Percentiles rank a stretch among this genome's conserved stretches.
Evolutionary conservation across 2,329 filamentous ascomycete genomes (phyloP).

Genomic region (Xylariales sp.): DNA sequence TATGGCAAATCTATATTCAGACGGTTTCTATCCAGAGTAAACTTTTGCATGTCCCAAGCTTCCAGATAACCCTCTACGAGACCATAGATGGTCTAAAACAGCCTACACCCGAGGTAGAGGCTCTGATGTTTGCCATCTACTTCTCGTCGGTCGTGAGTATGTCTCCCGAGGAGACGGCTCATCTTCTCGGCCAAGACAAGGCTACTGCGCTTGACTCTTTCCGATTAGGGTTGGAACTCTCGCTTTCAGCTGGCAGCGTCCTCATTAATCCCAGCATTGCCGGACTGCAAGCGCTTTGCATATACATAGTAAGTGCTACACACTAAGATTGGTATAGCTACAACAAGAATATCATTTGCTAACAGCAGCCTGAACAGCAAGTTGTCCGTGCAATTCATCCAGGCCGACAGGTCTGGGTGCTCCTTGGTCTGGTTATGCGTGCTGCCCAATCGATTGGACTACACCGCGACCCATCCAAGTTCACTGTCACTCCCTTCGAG

Average conservation of each 20-base stretch:
- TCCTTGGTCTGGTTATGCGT: not conserved
- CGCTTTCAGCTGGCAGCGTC: not conserved
- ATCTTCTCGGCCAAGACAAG: not conserved
- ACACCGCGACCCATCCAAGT: not conserved
- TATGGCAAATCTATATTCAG: not conserved
- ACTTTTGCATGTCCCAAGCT: not conserved
- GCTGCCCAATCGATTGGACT: not conserved
- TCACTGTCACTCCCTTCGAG: not conserved
- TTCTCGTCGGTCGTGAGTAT: not conserved
- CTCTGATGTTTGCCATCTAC: not conserved
- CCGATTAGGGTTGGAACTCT: not conserved
- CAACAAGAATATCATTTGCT: no score
- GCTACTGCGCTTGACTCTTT: not conserved
- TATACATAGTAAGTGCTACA: no score
- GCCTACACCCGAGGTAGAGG: not conserved
- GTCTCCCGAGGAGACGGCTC: not conserved
- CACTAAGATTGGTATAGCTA: no score
- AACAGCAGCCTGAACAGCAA: no score
- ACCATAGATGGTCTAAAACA: not conserved
- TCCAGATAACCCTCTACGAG: not conserved
- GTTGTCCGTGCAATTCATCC: not conserved
- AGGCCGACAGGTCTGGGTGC: not conserved
- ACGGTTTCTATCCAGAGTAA: not conserved
- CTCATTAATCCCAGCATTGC: not conserved
- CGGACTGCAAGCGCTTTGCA: not conserved